Conservation (phyloP, 2,329 filamentous ascomycete species). For the Lachnellula cervina region DNA sequence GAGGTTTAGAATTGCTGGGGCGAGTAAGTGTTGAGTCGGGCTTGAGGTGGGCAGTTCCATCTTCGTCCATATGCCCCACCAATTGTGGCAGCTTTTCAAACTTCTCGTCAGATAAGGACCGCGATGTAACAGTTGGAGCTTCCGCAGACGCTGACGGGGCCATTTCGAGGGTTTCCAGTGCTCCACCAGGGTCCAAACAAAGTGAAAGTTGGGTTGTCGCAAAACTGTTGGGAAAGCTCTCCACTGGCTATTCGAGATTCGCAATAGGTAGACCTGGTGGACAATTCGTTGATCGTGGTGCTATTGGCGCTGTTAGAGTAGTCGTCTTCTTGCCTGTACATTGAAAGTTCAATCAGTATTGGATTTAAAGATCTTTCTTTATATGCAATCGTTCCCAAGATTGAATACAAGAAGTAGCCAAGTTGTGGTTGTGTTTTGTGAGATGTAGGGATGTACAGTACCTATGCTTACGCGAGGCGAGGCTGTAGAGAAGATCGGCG, state of each 20-base stretch:
- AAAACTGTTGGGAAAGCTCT: neutral
- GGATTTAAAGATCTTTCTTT: too few relatives aligned
- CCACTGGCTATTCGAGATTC: neutral
- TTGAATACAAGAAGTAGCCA: too few relatives aligned
- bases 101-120: conserved; percentile 17
- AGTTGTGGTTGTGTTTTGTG: too few relatives aligned
- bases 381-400: too few relatives aligned
- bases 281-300: neutral
- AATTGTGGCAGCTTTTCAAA: conserved; percentile 16
- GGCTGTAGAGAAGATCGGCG: too few relatives aligned
- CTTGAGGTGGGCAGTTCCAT: conserved; percentile 20
- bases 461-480: too few relatives aligned
- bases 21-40: conserved; percentile 7
- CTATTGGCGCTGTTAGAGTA: neutral
- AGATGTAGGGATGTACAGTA: too few relatives aligned
- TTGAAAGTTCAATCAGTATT: too few relatives aligned
- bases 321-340: neutral
- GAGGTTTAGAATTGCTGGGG: conserved; percentile 9
- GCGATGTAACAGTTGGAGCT: neutral
- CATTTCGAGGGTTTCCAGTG: conserved; percentile 5
- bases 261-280: neutral
- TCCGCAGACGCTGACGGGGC: conserved; percentile 4
- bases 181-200: neutral
- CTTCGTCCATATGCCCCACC: conserved; percentile 17
- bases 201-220: neutral